Evolutionary conservation across 345 rosid genomes (phyloP), one percentile per base, ranked within the genome.

Genomic region (Hevea brasiliensis): DNA sequence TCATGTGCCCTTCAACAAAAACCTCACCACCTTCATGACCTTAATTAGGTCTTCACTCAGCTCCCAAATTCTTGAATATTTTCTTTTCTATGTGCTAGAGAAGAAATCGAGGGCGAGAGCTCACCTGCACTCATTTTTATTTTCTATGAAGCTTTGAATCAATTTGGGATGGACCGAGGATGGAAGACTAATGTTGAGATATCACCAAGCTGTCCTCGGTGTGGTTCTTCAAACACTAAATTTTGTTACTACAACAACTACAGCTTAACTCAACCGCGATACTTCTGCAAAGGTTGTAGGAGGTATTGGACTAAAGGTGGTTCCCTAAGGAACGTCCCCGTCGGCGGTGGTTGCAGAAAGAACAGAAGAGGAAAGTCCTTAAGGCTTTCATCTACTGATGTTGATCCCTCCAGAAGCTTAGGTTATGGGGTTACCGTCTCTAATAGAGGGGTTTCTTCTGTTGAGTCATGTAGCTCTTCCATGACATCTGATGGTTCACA

Each of bases 291-390:
- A 61, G 88, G 88, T 65, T 89, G 90, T 44, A 72, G 90, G 67
- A 79, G 92, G 75, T 87, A 89, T 45, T 89, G 92, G 92, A 89
- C 92, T 35, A 85, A 82, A 79, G 90, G 90, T 0, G 90, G 92
- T 13, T 85, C 90, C 7, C 82, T 87, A 6, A 32, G 90, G 68
- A 89, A 85, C 41, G 85, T 89, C 9, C 92, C 92, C 0, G 76
- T 89, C 0, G 92, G 92, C 0, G 90, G 92, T 0, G 90, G 90
- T 23, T 85, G 90, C 68, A 71, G 92, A 69, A 89, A 87, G 55
- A 87, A 75, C 74, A 72, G 92, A 54, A 72, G 89, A 65, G 78
- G 80, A 7, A 88, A 81, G 80, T 68, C 87, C 11, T 61, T 66
- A 12, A 79, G 82, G 70, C 48, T 81, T 23, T 74, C 84, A 0